phyloP scores from a whole-genome alignment of 345 rosid genomes.

The Mercurialis annua region DNA sequence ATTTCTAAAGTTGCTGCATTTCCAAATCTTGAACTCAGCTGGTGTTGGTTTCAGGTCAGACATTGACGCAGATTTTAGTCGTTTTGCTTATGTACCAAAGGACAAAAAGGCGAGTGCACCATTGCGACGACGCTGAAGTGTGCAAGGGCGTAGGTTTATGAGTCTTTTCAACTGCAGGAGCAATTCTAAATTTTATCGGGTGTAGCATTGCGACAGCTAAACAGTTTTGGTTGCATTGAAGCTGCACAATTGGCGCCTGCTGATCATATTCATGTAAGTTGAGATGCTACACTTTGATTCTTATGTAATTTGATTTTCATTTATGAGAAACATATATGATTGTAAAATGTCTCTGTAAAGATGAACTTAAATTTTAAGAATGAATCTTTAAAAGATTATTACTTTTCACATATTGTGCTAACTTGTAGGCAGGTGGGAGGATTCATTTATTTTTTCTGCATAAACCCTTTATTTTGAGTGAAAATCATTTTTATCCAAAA shows the following conservation, averaged over 20 bases:
- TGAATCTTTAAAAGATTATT: not conserved
- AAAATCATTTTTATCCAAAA: too few relatives aligned
- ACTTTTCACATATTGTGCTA: not conserved
- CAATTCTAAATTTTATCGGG: not conserved
- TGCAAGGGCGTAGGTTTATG: not conserved
- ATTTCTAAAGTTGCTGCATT: not conserved
- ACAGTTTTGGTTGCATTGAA: too few relatives aligned
- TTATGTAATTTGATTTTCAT: constrained; percentile 9
- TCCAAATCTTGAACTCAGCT: constrained; percentile 7
- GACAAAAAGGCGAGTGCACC: constrained; percentile 26
- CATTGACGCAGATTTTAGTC: constrained; percentile 45
- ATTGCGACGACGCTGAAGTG: constrained; percentile 35
- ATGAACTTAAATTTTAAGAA: not conserved
- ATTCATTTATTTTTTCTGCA: too few relatives aligned
- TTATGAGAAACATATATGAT: not conserved
- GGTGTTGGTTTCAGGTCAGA: constrained; percentile 41
- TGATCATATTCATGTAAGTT: constrained; percentile 7
- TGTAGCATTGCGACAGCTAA: not conserved
- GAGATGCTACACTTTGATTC: not conserved
- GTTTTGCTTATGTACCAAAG: constrained; percentile 54
- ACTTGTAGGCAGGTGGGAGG: too few relatives aligned
- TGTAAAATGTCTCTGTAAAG: not conserved
- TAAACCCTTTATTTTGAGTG: too few relatives aligned
- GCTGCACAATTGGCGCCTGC: not conserved
- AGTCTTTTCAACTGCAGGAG: constrained; percentile 14